Conservation (phyloP, 768 basidiomycete genomes). For the Piloderma croceum region DNA sequence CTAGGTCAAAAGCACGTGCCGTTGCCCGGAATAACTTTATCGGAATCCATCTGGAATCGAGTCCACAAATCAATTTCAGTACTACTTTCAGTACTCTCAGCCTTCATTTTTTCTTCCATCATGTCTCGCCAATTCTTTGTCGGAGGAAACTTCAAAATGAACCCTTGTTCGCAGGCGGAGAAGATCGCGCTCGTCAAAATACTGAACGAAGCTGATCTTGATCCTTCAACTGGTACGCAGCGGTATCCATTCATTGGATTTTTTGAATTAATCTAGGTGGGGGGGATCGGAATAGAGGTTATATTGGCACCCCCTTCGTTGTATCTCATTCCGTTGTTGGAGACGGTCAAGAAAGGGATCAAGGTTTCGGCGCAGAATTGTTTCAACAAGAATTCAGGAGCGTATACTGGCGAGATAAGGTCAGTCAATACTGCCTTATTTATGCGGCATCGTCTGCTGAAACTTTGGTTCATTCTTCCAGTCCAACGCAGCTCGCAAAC, state of each 20-base stretch:
- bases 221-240: slow-evolving; percentile 65
- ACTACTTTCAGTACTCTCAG: too few species aligned
- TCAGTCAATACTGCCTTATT: slow-evolving; percentile 23
- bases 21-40: too few species aligned
- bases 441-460: slow-evolving; percentile 1
- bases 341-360: slow-evolving; percentile 57
- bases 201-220: slow-evolving; percentile 77
- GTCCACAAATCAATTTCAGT: too few species aligned
- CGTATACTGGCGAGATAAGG: slow-evolving; percentile 98
- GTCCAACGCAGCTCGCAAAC: slow-evolving; percentile 80
- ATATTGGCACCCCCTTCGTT: slow-evolving; percentile 88
- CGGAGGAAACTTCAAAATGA: slow-evolving; percentile 99
- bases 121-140: slow-evolving; percentile 90
- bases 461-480: slow-evolving; percentile 21
- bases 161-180: slow-evolving; percentile 62
- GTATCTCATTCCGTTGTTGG: slow-evolving; percentile 74
- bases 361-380: slow-evolving; percentile 89
- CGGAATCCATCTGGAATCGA: too few species aligned
- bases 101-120: slow-evolving; percentile 11
- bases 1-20: too few species aligned
- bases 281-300: slow-evolving; percentile 65
- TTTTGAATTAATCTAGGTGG: too few species aligned
- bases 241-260: slow-evolving; percentile 6
- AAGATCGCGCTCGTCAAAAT: slow-evolving; percentile 59
- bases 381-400: slow-evolving; percentile 78